Evolutionary conservation across 768 basidiomycete genomes (phyloP).

Genomic region (Dacryopinax spathularia): DNA sequence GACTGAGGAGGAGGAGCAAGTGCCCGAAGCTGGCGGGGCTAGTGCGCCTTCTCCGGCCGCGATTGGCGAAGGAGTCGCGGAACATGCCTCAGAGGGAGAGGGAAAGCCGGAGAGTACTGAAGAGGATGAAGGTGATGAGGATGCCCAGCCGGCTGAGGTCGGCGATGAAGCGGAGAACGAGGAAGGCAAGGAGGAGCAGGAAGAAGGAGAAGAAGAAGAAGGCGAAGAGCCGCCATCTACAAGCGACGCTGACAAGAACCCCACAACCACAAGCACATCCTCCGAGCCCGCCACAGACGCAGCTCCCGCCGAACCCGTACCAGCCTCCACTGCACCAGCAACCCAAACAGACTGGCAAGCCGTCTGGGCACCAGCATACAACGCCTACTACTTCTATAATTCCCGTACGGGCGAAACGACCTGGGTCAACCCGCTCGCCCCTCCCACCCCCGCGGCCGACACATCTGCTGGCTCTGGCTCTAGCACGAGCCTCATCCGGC

Average conservation of each 20-base stretch:
- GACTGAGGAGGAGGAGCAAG: background rate
- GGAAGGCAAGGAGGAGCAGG: background rate
- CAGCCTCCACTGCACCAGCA: too few species aligned
- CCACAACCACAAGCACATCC: background rate
- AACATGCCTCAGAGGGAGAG: too few species aligned
- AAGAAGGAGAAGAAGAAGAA: constrained; percentile 4
- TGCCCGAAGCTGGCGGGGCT: background rate
- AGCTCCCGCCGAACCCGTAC: background rate
- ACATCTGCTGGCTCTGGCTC: constrained; percentile 19
- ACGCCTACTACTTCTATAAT: constrained; percentile 79
- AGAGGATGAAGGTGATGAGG: background rate
- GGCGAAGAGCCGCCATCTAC: constrained; percentile 6
- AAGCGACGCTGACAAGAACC: background rate
- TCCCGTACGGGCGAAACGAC: constrained; percentile 61
- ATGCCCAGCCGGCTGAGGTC: background rate
- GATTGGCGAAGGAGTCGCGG: too few species aligned
- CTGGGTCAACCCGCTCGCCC: constrained; percentile 58
- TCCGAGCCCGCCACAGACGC: background rate
- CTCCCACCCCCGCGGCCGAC: constrained; percentile 17
- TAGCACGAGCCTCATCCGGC: constrained; percentile 12
- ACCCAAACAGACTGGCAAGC: constrained; percentile 53
- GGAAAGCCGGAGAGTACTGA: too few species aligned
- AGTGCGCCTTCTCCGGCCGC: background rate
- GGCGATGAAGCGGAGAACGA: background rate
- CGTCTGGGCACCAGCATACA: constrained; percentile 60